Base-by-base conservation (phyloP, 2,329 filamentous ascomycete species). In the Penicillium sp. region DNA sequence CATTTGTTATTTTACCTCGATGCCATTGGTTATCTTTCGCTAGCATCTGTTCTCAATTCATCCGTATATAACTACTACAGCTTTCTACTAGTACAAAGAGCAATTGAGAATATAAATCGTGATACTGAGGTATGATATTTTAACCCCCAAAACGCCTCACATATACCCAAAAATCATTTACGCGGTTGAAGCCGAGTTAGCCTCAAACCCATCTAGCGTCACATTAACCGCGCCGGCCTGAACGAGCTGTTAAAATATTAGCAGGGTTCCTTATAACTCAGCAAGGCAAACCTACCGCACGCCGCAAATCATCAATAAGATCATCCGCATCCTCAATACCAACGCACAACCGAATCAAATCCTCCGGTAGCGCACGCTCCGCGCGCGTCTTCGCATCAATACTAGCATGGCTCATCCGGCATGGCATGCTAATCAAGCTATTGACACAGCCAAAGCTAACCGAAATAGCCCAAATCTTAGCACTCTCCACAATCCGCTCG, bases 361-460 rank as follows among this genome's bases (percentile, higher is more conserved):
- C 93, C 71, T 98, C 93, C 9, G 93, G 93, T 83, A 98, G 86
- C 55, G 91, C 85, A 54, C 90, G 80, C 72, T 95, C 89, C 60
- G 82, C 77, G 58, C 93, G 78, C 42, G 90, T 97, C 75, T 95
- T 95, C 49, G 89, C 87, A 65, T 97, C 93, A 63, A 98, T 98
- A 66, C 89, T 95, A 31, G 93, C 93, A 71, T 98, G 93, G 71
- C 91, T 97, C 94, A 98, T 98, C 63, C 91, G 89, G 73, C 93
- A 98, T 7, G 93, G 91, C 91, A 98, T 96, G 74, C 90, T 96
- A 70, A 98, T 98, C 68, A 98, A 75, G 66, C 88, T 95, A 74
- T 98, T 98, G 56, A 98, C 93, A 67, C 93, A 97, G 39, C 93
- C 93, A 66, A 98, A 98, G 64, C 89, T 95, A 49, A 98, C 93